These are phyloP conservation scores for Pisolithus sp. DNA, from an alignment of 768 basidiomycete species.

Conservation along the genomic window DNA sequence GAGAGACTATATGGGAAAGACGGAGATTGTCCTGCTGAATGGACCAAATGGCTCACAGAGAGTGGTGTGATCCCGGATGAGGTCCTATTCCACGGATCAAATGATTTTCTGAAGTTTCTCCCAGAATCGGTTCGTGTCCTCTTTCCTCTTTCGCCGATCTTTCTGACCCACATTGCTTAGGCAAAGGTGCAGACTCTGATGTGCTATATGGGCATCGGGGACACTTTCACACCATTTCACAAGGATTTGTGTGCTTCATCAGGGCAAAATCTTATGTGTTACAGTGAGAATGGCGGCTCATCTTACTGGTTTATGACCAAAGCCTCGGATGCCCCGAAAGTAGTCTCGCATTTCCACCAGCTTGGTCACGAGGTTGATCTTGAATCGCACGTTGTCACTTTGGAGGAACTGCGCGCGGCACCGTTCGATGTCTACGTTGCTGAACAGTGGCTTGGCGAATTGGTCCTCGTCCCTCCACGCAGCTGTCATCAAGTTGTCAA, in stretches of 20 bases:
- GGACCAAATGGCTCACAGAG: conserved; percentile 55
- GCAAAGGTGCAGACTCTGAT: conserved; percentile 68
- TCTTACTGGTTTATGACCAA: conserved; percentile 88
- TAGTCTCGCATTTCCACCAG: conserved; percentile 50
- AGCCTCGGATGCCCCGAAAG: conserved; percentile 47
- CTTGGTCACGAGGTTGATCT: conserved; percentile 52
- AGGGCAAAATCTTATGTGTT: conserved; percentile 85
- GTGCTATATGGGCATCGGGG: conserved; percentile 79
- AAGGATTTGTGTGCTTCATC: conserved; percentile 82
- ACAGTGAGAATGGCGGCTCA: conserved; percentile 63
- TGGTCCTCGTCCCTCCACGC: conserved; percentile 75
- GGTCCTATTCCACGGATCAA: conserved; percentile 45
- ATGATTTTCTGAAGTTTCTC: conserved; percentile 55
- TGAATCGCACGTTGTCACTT: conserved; percentile 58
- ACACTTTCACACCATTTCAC: conserved; percentile 80
- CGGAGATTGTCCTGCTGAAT: conserved; percentile 56
- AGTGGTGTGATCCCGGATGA: conserved; percentile 43
- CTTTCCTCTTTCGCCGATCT: background rate
- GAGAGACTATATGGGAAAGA: conserved; percentile 77
- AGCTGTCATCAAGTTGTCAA: conserved; percentile 85
- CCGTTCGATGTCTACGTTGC: conserved; percentile 65
- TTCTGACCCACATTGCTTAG: conserved; percentile 28
- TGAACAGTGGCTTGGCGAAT: conserved; percentile 69
- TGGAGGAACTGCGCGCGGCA: conserved; percentile 58
- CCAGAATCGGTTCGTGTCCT: conserved; percentile 40